A percentile compares a stretch with the other conserved stretches of the same genome.
phyloP scores from a whole-genome alignment of 73 alveolate species.

The Paramecium bursaria region DNA sequence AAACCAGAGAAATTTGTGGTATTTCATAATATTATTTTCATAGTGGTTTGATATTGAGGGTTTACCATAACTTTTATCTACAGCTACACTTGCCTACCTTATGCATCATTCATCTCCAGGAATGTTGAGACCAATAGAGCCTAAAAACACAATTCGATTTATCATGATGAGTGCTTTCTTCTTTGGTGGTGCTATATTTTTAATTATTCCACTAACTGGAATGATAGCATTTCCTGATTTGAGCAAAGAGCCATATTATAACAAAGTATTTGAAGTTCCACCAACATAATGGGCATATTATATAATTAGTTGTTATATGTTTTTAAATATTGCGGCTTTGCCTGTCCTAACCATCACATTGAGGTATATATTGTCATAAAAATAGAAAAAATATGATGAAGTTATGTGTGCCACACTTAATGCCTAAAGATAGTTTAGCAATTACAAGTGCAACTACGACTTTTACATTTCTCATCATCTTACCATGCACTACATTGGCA shows the following conservation, averaged over 20 bases:
- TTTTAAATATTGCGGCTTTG: slow-evolving; percentile 65
- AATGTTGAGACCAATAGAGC: slow-evolving; percentile 67
- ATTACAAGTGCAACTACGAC: slow-evolving; percentile 46
- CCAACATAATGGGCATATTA: slow-evolving; percentile 43
- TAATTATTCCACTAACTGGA: slow-evolving; percentile 48
- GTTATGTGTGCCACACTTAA: slow-evolving; percentile 18
- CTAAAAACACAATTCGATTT: slow-evolving; percentile 32
- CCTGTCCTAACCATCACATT: slow-evolving; percentile 64
- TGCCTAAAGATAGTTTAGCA: slow-evolving; percentile 36
- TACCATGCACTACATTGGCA: slow-evolving; percentile 38
- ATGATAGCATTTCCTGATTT: slow-evolving; percentile 60
- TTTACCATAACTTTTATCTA: slow-evolving; percentile 50
- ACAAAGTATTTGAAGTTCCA: background rate
- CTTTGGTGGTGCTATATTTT: slow-evolving; percentile 38
- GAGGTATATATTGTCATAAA: too few relatives aligned
- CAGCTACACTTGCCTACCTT: slow-evolving; percentile 61
- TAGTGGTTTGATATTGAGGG: slow-evolving; percentile 29
- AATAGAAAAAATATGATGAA: slow-evolving; percentile 51
- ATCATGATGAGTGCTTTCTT: slow-evolving; percentile 36
- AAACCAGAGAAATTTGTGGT: background rate
- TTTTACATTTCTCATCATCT: slow-evolving; percentile 57
- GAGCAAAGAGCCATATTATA: background rate
- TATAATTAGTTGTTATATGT: slow-evolving; percentile 58
- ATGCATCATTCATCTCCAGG: slow-evolving; percentile 71
- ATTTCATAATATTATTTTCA: too few relatives aligned